Evolutionary conservation across 78 protist genomes (phyloP), one percentile per base, ranked within the genome.

Genomic region (Dictyostelium firmibasis): DNA sequence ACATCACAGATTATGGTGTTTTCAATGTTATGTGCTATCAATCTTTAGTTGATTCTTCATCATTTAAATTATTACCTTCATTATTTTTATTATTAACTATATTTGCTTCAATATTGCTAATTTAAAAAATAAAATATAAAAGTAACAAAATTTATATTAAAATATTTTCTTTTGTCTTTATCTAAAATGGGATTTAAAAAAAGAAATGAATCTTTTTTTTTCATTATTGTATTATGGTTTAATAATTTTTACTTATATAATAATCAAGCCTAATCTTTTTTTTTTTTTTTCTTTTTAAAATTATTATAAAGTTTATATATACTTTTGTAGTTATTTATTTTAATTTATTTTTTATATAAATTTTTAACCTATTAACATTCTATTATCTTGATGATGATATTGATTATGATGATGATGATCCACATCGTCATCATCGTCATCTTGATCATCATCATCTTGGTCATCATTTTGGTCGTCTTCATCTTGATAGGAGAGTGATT

Each of bases 371-470:
- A 67, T 67, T 67, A 67, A 10, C 75, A 67, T 67, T 67, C 75
- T 67, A 67, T 67, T 67, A 67, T 67, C 31, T 67, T 67, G 75
- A 11, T 67, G 72, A 38, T 57, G 33, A 74, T 85, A 67, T 20
- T 60, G 38, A 47, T 57, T 25, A 70, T 31, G 43, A 20, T 29
- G 23, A 70, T 31, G 43, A 6, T 20, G 11, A 50, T 69, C 84
- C 18, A 33, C 57, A 60, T 60, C 85, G 23, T 47, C 41, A 43
- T 85, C 92, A 16, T 36, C 36, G 11, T 93, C 86, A 25, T 94
- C 93, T 0, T 92, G 91, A 10, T 93, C 92, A 7, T 78, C 96
- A 38, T 78, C 91, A 20, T 79, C 69, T 1, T 79, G 92, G 1
- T 83, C 83, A 20, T 91, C 72, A 35, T 91, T 31, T 8, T 31